A percentile compares a stretch with the other conserved stretches of the same genome.
These are phyloP conservation scores for Byssothecium circinans DNA, from an alignment of 2,329 filamentous ascomycete species.

Conservation along the genomic window DNA sequence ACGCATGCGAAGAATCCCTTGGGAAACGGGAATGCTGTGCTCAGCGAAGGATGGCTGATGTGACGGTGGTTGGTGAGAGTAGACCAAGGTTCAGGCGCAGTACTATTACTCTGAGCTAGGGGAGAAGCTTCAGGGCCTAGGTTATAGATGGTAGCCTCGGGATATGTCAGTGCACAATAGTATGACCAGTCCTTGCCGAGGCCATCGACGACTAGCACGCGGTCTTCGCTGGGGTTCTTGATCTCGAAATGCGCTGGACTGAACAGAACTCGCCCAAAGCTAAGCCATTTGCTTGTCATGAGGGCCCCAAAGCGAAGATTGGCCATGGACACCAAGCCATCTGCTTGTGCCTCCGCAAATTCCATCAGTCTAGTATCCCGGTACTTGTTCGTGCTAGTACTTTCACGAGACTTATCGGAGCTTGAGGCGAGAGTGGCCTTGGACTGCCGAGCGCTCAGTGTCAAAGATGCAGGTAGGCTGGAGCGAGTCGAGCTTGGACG, in stretches of 20 bases:
- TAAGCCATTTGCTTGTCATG: slow-evolving; percentile 86
- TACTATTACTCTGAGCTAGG: slow-evolving; percentile 13
- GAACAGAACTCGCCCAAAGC: slow-evolving; percentile 80
- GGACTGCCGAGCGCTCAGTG: slow-evolving; percentile 34
- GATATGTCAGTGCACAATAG: slow-evolving; percentile 80
- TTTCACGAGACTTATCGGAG: slow-evolving; percentile 40
- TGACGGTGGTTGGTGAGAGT: slow-evolving; percentile 69
- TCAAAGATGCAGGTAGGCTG: slow-evolving; percentile 36
- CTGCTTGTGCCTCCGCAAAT: slow-evolving; percentile 41
- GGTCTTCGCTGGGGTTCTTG: slow-evolving; percentile 57
- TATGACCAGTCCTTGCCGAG: slow-evolving; percentile 91
- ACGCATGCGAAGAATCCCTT: slow-evolving; percentile 74
- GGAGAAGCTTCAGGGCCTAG: slow-evolving; percentile 49
- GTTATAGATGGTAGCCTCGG: slow-evolving; percentile 74
- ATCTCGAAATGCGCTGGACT: slow-evolving; percentile 76
- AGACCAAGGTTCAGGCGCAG: slow-evolving; percentile 36
- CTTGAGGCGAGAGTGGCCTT: slow-evolving; percentile 32
- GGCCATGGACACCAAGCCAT: slow-evolving; percentile 58
- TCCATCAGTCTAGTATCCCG: slow-evolving; percentile 63
- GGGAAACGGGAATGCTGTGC: slow-evolving; percentile 72
- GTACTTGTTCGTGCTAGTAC: slow-evolving; percentile 32
- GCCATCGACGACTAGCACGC: slow-evolving; percentile 78
- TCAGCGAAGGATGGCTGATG: slow-evolving; percentile 66
- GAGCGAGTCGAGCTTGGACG: slow-evolving; percentile 34
- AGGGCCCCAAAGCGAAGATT: slow-evolving; percentile 79